phyloP scores from a whole-genome alignment of 768 basidiomycete species.

The Mycena rebaudengoi region DNA sequence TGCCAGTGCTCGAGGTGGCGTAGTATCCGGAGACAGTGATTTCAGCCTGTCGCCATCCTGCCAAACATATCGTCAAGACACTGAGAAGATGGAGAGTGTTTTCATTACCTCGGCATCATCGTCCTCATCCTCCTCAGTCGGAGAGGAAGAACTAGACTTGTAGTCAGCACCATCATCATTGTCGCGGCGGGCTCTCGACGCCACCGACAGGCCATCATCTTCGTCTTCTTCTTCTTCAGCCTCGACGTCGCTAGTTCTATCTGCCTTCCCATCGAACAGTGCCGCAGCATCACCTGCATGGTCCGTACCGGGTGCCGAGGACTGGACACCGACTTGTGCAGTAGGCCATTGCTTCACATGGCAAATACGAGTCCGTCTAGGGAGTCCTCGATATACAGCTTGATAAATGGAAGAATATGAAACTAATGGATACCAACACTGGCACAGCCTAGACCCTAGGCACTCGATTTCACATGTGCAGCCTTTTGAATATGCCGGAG shows the following conservation, averaged over 20 bases:
- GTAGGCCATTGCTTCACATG: too few relatives aligned
- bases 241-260: background rate
- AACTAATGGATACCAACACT: too few relatives aligned
- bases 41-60: background rate
- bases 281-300: slow-evolving; percentile 23
- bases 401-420: too few relatives aligned
- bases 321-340: slow-evolving; percentile 29
- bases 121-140: background rate
- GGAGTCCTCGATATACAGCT: too few relatives aligned
- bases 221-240: background rate
- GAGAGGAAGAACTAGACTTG: background rate
- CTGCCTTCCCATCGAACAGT: slow-evolving; percentile 2
- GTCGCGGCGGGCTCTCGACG: background rate
- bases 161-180: background rate
- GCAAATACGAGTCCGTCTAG: too few relatives aligned
- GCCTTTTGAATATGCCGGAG: too few relatives aligned
- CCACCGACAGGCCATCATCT: background rate
- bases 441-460: too few relatives aligned
- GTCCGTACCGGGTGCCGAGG: slow-evolving; percentile 27
- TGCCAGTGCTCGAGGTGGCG: too few relatives aligned
- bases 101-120: background rate
- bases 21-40: too few relatives aligned
- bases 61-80: background rate
- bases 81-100: too few relatives aligned
- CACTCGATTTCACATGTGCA: too few relatives aligned